These are phyloP conservation scores for Leptodontidium sp. DNA, from an alignment of 2,329 filamentous ascomycete species.

Conservation along the genomic window DNA sequence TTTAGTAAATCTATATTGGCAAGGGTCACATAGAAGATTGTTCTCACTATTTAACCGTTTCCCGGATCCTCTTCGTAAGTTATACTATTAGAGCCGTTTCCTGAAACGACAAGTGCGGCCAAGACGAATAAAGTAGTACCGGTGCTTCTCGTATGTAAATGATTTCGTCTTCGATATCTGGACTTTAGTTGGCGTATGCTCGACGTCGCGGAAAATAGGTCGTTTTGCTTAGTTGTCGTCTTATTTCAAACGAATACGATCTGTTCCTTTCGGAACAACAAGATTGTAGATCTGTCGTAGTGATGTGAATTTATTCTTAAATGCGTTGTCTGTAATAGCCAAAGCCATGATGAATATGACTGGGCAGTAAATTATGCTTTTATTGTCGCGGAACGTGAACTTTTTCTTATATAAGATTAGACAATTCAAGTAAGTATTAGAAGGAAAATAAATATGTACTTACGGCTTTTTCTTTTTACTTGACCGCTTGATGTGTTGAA, in stretches of 20 bases:
- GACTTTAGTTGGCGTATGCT: conserved; percentile 31
- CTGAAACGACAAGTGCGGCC: conserved; percentile 40
- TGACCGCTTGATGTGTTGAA: too few species aligned
- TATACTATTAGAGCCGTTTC: conserved; percentile 42
- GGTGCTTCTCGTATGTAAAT: conserved; percentile 53
- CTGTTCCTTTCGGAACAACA: conserved; percentile 6
- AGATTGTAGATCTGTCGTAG: neutral
- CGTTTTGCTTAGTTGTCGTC: conserved; percentile 35
- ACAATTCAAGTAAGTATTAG: too few species aligned
- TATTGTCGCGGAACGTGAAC: too few species aligned
- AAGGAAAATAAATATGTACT: too few species aligned
- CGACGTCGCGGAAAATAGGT: conserved; percentile 39
- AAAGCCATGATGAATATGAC: conserved; percentile 29
- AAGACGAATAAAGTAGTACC: conserved; percentile 48
- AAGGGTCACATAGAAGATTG: neutral
- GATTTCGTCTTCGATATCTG: conserved; percentile 37
- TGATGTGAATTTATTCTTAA: conserved; percentile 14
- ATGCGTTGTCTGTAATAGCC: conserved; percentile 39
- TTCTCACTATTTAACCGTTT: conserved; percentile 42
- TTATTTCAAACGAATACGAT: neutral
- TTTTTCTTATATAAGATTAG: too few species aligned
- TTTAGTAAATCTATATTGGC: conserved; percentile 22
- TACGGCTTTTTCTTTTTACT: too few species aligned
- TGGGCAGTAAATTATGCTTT: too few species aligned
- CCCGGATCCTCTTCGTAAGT: conserved; percentile 37